These are phyloP conservation scores for Tilletia indica DNA, from an alignment of 1,284 basidiomycete species.

Conservation along the genomic window DNA sequence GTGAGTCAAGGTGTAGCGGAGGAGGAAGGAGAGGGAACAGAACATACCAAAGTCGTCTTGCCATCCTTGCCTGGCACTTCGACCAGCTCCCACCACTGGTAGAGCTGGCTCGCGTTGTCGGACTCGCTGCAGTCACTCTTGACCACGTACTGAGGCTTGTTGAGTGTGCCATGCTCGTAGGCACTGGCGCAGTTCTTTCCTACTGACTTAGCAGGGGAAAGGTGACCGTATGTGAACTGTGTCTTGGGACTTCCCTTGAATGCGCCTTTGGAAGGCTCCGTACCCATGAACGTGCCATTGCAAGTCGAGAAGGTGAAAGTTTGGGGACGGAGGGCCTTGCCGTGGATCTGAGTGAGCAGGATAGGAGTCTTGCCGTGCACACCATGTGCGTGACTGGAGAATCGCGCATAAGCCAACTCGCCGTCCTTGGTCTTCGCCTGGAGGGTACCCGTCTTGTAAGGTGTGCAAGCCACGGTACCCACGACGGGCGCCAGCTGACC, in stretches of 20 bases:
- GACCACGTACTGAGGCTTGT: constrained; percentile 7
- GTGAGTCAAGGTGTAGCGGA: background rate
- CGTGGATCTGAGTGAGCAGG: constrained; percentile 3
- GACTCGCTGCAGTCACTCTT: background rate
- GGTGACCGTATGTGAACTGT: constrained; percentile 5
- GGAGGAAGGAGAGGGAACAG: constrained; percentile 14
- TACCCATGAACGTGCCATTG: constrained; percentile 14
- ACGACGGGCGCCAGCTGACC: background rate
- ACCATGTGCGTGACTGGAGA: background rate
- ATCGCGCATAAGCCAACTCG: background rate
- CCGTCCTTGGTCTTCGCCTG: background rate
- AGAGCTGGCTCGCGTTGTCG: constrained; percentile 2
- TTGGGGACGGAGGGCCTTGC: background rate
- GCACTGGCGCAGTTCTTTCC: background rate
- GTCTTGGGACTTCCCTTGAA: constrained; percentile 3
- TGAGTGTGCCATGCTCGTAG: background rate
- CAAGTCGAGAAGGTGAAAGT: constrained; percentile 9
- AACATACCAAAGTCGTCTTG: constrained; percentile 9
- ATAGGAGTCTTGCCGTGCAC: constrained; percentile 1
- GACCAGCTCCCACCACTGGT: constrained; percentile 20
- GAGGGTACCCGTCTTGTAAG: constrained; percentile 17
- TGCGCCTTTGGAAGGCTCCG: background rate
- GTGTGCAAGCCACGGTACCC: background rate
- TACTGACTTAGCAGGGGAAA: background rate
- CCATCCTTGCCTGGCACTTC: background rate